A percentile compares a stretch with the other conserved stretches of the same genome.
phyloP scores from a whole-genome alignment of 768 basidiomycete genomes.

The Cystobasidium ongulense region DNA sequence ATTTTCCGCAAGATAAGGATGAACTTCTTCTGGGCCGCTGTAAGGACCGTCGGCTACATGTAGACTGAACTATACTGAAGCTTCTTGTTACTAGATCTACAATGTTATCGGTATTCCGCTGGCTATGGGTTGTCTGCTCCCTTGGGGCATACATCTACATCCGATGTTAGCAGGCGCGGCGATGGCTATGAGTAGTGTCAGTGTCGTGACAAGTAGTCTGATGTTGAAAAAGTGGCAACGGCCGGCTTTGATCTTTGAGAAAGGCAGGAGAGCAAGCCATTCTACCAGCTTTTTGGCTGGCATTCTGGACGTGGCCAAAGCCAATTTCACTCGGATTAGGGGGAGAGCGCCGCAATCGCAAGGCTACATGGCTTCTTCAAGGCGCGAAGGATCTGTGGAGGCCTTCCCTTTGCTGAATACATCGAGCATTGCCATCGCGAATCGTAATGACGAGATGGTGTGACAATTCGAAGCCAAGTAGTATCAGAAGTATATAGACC shows the following conservation, averaged over 20 bases:
- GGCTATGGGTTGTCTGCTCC: slow-evolving; percentile 93
- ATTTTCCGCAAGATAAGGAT: slow-evolving; percentile 86
- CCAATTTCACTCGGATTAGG: background rate
- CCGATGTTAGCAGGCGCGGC: slow-evolving; percentile 98
- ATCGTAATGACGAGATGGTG: slow-evolving; percentile 10
- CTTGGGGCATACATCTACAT: slow-evolving; percentile 82
- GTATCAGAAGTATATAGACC: too few species aligned
- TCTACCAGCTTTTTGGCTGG: background rate
- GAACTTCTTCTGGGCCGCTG: slow-evolving; percentile 91
- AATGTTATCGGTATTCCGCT: slow-evolving; percentile 61
- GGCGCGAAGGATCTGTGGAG: background rate
- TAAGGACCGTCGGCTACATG: slow-evolving; percentile 51
- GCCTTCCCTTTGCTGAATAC: background rate
- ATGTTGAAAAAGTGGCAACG: slow-evolving; percentile 76
- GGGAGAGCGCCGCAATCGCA: background rate
- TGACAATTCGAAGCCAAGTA: too few species aligned
- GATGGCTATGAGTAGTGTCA: slow-evolving; percentile 96
- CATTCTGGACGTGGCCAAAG: background rate
- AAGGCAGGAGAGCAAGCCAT: background rate
- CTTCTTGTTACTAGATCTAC: slow-evolving; percentile 28
- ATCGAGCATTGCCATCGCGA: background rate
- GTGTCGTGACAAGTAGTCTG: slow-evolving; percentile 83
- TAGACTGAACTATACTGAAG: background rate
- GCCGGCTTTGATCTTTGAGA: slow-evolving; percentile 46
- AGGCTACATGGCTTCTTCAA: slow-evolving; percentile 1